phyloP scores from a whole-genome alignment of 768 basidiomycete genomes.

The Tricholoma hemisulphureum region DNA sequence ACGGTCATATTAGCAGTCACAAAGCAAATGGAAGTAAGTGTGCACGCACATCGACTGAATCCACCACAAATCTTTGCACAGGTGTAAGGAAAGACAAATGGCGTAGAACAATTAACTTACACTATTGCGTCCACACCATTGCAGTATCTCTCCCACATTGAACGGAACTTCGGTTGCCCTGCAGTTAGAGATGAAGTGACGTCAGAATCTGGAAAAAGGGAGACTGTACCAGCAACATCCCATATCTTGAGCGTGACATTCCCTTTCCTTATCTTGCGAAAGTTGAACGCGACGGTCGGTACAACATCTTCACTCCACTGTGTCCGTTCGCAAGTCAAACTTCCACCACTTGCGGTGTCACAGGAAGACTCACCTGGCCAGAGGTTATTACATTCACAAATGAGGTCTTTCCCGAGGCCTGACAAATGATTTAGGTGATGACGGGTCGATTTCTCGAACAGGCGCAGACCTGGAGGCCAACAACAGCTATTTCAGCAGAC shows the following conservation, averaged over 20 bases:
- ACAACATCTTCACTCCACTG: slow-evolving; percentile 98
- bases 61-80: slow-evolving; percentile 78
- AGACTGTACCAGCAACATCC: slow-evolving; percentile 82
- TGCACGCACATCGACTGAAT: slow-evolving; percentile 75
- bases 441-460: neutral
- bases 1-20: neutral
- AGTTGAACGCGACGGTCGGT: slow-evolving; percentile 92
- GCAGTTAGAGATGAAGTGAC: slow-evolving; percentile 7
- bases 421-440: slow-evolving; percentile 1
- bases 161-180: slow-evolving; percentile 92
- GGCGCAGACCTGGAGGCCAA: slow-evolving; percentile 72
- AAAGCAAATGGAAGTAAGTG: neutral
- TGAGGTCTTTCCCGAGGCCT: slow-evolving; percentile 95
- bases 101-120: slow-evolving; percentile 43
- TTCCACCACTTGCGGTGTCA: neutral
- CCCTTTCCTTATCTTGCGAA: slow-evolving; percentile 83
- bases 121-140: slow-evolving; percentile 90
- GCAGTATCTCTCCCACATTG: slow-evolving; percentile 96
- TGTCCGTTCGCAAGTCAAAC: slow-evolving; percentile 6
- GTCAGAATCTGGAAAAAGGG: slow-evolving; percentile 4
- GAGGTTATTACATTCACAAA: slow-evolving; percentile 90
- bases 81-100: neutral
- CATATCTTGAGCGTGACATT: slow-evolving; percentile 92
- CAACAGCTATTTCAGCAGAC: slow-evolving; percentile 85
- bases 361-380: slow-evolving; percentile 57